Evolutionary conservation across 257 asterid genomes (phyloP), one percentile per base, ranked within the genome.

Genomic region (Ligustrum vulgare): DNA sequence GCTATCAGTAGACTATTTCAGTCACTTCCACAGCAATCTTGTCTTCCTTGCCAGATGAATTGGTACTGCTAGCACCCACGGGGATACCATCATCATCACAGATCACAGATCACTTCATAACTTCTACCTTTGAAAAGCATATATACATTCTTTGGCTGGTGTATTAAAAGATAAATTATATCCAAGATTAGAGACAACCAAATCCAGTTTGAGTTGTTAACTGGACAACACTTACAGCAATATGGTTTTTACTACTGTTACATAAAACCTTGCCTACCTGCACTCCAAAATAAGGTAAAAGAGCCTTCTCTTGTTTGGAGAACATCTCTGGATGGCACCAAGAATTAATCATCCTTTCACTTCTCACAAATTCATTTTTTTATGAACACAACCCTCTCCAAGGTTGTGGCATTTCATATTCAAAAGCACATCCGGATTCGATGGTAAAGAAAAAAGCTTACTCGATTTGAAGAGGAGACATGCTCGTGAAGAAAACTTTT

Each of bases 381-480:
- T 39, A 39, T 39, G 47, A 39, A 39, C 56, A 66, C 77, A 58
- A 60, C 56, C 82, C 74, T 82, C 87, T 81, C 82, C 80, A 74
- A 70, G 73, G 72, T 79, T 75, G 79, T 66, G 83, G 47, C 47
- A 45, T 80, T 51, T 75, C 49, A 71, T 49, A 36, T 56, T 69
- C 31, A 82, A 82, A 77, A 79, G 72, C 80, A 74, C 72, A 71
- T 81, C 84, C 58, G 77, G 69, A 72, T 72, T 73, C 28, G 77
- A 69, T 71, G 78, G 70, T 47, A 71, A 69, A 70, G 63, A 35
- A 16, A 36, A 45, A 15, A 4, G 35, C 47, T 76, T 91, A 91
- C 97, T 87, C 88, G 87, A 91, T 87, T 74, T 93, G 98, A 70
- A 93, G 98, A 74, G 97, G 98, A n/a, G 98, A 93, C 97, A 74